These are phyloP conservation scores for Sporothrix luriei DNA, from an alignment of 2,329 filamentous ascomycete genomes.

Conservation along the genomic window DNA sequence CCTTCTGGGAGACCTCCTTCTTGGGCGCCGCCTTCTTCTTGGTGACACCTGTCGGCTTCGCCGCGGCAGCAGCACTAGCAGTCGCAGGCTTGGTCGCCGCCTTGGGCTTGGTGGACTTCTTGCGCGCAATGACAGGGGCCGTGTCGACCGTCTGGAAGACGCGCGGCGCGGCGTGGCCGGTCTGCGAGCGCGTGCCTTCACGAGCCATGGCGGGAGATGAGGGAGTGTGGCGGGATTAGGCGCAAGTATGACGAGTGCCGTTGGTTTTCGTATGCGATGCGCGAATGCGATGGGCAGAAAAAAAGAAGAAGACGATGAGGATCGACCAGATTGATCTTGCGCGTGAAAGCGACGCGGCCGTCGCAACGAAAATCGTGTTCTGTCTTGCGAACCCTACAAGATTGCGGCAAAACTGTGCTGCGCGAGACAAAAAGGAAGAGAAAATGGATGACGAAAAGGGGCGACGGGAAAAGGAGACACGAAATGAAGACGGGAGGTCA, in stretches of 20 bases:
- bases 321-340: background rate
- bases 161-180: constrained; percentile 57
- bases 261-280: background rate
- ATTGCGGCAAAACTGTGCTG: background rate
- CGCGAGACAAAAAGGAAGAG: background rate
- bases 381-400: background rate
- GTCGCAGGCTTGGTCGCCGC: constrained; percentile 33
- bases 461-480: background rate
- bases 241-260: background rate
- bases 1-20: constrained; percentile 41
- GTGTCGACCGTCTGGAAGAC: constrained; percentile 55
- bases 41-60: constrained; percentile 43
- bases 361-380: background rate
- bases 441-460: background rate
- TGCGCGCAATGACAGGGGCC: constrained; percentile 50
- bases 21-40: constrained; percentile 47
- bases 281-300: background rate
- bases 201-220: constrained; percentile 48
- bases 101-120: constrained; percentile 39
- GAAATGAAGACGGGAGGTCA: background rate
- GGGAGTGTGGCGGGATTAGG: background rate
- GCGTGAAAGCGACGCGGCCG: background rate
- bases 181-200: constrained; percentile 56
- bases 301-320: background rate
- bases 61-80: constrained; percentile 39